A percentile compares a stretch with the other conserved stretches of the same genome.
These are phyloP conservation scores for Phaffomyces antillensis DNA, from an alignment of 805 yeast genomes.

Conservation along the genomic window DNA sequence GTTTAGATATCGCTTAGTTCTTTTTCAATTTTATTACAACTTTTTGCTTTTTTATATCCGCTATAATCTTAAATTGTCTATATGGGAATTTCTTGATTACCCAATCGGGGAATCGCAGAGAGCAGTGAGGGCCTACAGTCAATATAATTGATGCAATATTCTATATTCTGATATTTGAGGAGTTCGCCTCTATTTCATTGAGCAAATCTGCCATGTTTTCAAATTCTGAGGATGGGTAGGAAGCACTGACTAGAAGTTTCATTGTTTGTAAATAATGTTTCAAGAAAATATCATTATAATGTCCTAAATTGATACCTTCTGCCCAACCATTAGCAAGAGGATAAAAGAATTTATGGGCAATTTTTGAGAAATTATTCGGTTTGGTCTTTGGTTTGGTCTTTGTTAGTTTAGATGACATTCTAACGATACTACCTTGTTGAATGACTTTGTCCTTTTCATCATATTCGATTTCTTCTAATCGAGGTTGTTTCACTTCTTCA, in stretches of 20 bases:
- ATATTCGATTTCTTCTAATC: conserved; percentile 13
- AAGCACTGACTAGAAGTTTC: conserved; percentile 38
- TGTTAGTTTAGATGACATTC: conserved; percentile 31
- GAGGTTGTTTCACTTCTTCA: conserved; percentile 10
- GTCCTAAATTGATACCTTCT: conserved; percentile 47
- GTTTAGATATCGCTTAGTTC: neutral
- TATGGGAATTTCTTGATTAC: conserved; percentile 4
- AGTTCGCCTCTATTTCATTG: conserved; percentile 19
- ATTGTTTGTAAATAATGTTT: conserved; percentile 46
- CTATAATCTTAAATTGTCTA: neutral
- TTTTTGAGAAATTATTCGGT: conserved; percentile 27
- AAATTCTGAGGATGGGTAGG: conserved; percentile 37
- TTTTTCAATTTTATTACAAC: neutral
- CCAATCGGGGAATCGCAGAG: conserved; percentile 1
- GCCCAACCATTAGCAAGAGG: conserved; percentile 50
- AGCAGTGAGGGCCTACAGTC: neutral
- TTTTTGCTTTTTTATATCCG: neutral
- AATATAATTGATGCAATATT: neutral
- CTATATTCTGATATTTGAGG: neutral
- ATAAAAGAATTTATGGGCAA: conserved; percentile 40
- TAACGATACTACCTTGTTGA: conserved; percentile 16
- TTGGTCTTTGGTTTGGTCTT: conserved; percentile 6
- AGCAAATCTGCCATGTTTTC: conserved; percentile 27
- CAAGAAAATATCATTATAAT: conserved; percentile 42
- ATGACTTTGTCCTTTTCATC: neutral